These are phyloP conservation scores for Flaveria sonorensis DNA, from an alignment of 129 eudicot species.

Conservation along the genomic window DNA sequence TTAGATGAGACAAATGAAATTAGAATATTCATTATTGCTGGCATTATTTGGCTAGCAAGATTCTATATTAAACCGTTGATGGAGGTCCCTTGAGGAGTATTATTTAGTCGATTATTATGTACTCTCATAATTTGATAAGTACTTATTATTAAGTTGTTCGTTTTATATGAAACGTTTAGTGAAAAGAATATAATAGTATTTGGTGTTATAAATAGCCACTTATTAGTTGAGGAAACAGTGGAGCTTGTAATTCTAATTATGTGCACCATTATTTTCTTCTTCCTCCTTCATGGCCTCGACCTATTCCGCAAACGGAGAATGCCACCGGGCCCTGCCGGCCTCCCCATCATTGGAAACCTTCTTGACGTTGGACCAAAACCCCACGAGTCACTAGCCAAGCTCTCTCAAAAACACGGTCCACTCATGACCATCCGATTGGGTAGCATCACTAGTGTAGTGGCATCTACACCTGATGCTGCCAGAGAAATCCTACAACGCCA, in stretches of 20 bases:
- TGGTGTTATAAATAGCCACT: neutral
- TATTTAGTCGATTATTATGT: too few relatives aligned
- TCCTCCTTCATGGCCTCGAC: neutral
- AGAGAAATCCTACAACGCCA: neutral
- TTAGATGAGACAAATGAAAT: too few relatives aligned
- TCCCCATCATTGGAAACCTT: neutral
- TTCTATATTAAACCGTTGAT: too few relatives aligned
- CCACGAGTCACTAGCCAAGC: conserved; percentile 2
- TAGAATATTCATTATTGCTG: too few relatives aligned
- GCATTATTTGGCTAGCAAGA: too few relatives aligned
- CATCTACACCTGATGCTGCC: neutral
- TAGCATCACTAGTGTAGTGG: neutral
- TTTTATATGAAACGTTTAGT: too few relatives aligned
- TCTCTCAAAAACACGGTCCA: neutral
- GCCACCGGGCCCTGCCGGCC: neutral
- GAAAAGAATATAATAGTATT: neutral
- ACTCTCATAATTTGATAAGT: too few relatives aligned
- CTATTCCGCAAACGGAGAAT: neutral
- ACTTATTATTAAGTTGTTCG: too few relatives aligned
- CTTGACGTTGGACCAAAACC: conserved; percentile 9
- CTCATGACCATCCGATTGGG: conserved; percentile 10
- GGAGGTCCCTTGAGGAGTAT: too few relatives aligned
- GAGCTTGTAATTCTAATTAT: neutral
- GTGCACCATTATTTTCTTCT: neutral
- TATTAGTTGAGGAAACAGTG: neutral